Evolutionary conservation across 2,329 filamentous ascomycete genomes (phyloP), one percentile per base, ranked within the genome.

Genomic region (Alternaria postmessia): DNA sequence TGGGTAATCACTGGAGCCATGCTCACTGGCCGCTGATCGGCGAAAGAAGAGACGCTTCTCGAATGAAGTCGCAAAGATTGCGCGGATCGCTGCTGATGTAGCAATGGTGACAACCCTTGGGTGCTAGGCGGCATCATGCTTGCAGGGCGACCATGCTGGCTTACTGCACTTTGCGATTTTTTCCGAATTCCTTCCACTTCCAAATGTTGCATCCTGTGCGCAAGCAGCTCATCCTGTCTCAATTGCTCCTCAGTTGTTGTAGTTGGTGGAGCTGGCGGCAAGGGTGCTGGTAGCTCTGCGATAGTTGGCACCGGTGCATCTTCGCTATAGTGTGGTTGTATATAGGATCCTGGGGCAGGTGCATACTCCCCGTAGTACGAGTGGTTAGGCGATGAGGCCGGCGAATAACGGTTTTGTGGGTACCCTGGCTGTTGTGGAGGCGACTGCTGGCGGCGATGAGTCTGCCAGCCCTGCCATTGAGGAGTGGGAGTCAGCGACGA

Each of bases 191-290:
- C 71, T 26, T 64, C 61, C 2, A 76, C 47, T 42, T 77, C 73
- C n/a, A 76, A 60, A 7, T 72, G 60, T 22, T 70, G 67, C 12
- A 77, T 57, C 46, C 64, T 70, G 30, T 64, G 69, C 20, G 74
- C 75, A 8, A 77, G 64, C 24, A 68, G 54, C 58, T 73, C 71
- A 58, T 77, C 75, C 38, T 75, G 67, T 22, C 59, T 73, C 26
- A 76, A 42, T 32, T 77, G 74, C 51, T 72, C 61, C n/a, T 65
- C 54, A 3, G 73, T 42, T 12, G 74, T 75, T 14, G 66, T 65
- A 7, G 71, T 76, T 16, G 59, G 63, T 36, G 70, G 72, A 14
- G 66, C 68, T 34, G 66, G 46, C n/a, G 74, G 71, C 28, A 72
- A 46, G 7, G 72, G 66, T 2, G 74, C 71, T 18, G 71, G 68